A percentile compares a stretch with the other conserved stretches of the same genome.
Evolutionary conservation across 352 stramenopile species (phyloP).

Genomic region (Globisporangium polare): DNA sequence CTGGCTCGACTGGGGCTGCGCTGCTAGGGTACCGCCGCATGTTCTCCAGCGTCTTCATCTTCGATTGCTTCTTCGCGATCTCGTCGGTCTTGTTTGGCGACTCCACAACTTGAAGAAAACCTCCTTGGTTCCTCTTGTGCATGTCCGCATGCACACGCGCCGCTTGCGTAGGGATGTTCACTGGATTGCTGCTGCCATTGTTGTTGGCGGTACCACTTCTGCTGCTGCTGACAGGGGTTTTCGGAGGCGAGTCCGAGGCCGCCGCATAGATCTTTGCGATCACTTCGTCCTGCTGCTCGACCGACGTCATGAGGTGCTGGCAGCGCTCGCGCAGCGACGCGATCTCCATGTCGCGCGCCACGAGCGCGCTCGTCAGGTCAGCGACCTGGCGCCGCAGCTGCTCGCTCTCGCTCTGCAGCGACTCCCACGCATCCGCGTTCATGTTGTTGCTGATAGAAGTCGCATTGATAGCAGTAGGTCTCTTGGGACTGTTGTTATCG

Average conservation of each 20-base stretch:
- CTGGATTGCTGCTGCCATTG: neutral
- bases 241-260: slow-evolving; percentile 11
- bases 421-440: slow-evolving; percentile 21
- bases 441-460: neutral
- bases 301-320: slow-evolving; percentile 45
- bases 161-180: neutral
- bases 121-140: slow-evolving; percentile 3
- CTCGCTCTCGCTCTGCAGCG: slow-evolving; percentile 39
- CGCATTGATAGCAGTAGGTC: neutral
- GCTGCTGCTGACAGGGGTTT: slow-evolving; percentile 1
- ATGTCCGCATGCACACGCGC: neutral
- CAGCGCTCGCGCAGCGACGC: slow-evolving; percentile 58
- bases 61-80: slow-evolving; percentile 1
- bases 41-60: slow-evolving; percentile 14
- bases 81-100: slow-evolving; percentile 6
- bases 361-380: slow-evolving; percentile 64
- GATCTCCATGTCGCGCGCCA: slow-evolving; percentile 76
- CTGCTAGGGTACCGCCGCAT: slow-evolving; percentile 26
- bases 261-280: slow-evolving; percentile 77
- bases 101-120: neutral
- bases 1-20: slow-evolving; percentile 29
- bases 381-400: slow-evolving; percentile 46
- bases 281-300: slow-evolving; percentile 75
- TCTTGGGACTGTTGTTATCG: slow-evolving; percentile 5
- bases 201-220: neutral